Base-by-base conservation (phyloP, 805 yeast genomes). In the Yamadazyma kitorensis region DNA sequence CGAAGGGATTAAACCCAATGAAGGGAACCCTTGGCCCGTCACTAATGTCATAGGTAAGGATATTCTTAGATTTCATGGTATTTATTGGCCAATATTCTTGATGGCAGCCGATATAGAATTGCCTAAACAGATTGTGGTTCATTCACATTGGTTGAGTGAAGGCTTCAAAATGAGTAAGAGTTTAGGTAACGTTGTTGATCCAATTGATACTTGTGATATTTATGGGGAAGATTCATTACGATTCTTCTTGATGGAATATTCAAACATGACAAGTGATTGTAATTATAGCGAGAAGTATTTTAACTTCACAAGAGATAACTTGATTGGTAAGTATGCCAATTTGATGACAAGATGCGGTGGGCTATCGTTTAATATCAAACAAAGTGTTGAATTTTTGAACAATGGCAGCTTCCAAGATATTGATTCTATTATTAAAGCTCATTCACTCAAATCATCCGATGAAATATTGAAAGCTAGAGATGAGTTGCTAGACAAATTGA, bases 141-240 rank as follows among this genome's bases (percentile, higher is more conserved):
- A 93, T 63, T 82, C 94, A 5, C 98, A 93, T 57, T 93, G 98
- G 98, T 66, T 89, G 15, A 75, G 83, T 57, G 82, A 80, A 21
- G 98, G 98, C 0, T 65, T 78, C 27, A 93, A 93, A 54, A 93
- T 93, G 98, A 85, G 95, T 32, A 93, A 93, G 50, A 82, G 94
- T 37, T 62, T 80, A 35, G 96, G 97, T 0, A 93, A 93, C 53
- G 97, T 91, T 7, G 94, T 91, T 4, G 97, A 93, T 50, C 98
- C 98, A 0, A 52, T 84, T 13, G 74, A 64, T n/a, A 68, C 82
- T 19, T 65, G 76, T 4, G 66, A 74, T 0, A 55, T 68, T 26
- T 86, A 83, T 48, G 96, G 88, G 0, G 56, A 70, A n/a, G 93
- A 85, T 55, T 59, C 85, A 0, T 60, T 88, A 26, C 68, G 96